Percentiles rank a stretch among this genome's conserved stretches.
These are phyloP conservation scores for Populus davidiana DNA, from an alignment of 345 rosid genomes.

Conservation along the genomic window DNA sequence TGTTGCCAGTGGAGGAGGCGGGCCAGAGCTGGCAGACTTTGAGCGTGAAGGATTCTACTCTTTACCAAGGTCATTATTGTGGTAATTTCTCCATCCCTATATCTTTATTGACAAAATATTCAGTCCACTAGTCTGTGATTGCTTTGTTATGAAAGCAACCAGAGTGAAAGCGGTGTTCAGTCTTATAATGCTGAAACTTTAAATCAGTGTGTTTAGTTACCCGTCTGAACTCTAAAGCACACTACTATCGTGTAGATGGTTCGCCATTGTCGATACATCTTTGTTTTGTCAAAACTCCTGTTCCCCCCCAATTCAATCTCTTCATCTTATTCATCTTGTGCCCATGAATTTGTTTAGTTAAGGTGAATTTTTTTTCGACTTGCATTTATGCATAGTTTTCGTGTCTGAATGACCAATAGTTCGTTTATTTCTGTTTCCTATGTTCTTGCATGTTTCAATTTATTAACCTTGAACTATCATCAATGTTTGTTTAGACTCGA, in stretches of 20 bases:
- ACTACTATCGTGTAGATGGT: background rate
- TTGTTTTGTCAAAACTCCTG: background rate
- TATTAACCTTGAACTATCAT: background rate
- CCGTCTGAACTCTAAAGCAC: background rate
- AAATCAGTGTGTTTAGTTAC: background rate
- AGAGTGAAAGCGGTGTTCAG: background rate
- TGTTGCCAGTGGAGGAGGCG: conserved; percentile 59
- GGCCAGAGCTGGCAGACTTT: conserved; percentile 43
- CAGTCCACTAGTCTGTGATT: background rate
- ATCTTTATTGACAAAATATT: background rate
- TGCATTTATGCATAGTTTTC: background rate
- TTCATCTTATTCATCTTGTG: too few species aligned
- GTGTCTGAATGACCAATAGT: background rate
- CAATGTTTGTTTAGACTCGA: conserved; percentile 15
- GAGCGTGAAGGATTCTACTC: conserved; percentile 33
- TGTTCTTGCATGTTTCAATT: background rate
- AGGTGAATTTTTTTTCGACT: background rate
- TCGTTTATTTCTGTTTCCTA: background rate
- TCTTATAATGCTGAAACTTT: background rate
- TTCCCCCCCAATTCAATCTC: background rate
- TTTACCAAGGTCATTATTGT: conserved; percentile 53
- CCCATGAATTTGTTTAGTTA: background rate
- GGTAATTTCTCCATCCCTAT: conserved; percentile 28
- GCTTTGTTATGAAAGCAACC: background rate
- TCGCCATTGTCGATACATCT: background rate